Evolutionary conservation across 2,329 filamentous ascomycete species (phyloP), one percentile per base, ranked within the genome.

Genomic region (Graphilbum fragrans): DNA sequence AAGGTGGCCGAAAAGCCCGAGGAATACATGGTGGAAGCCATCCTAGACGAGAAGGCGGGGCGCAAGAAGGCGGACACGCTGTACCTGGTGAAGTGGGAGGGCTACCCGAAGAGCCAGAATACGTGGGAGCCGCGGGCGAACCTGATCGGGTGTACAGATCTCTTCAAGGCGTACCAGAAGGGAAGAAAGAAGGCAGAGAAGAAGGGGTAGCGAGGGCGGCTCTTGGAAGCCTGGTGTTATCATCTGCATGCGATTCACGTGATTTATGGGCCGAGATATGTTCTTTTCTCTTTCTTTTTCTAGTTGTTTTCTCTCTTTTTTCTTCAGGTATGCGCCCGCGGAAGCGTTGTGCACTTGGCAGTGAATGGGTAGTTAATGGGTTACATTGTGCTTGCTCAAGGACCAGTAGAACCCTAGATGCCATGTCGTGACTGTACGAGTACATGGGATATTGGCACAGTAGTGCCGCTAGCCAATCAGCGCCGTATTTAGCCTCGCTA

Each of bases 21-120:
- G 17, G 60, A 65, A 43, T 74, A 60, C 52, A 62, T 66, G 40
- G 66, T 74, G 0, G 70, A 75, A 49, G 49, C 52, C 3, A 67
- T 74, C 25, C 39, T 71, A 11, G 60, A 61, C 17, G 59, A 58
- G 0, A 54, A 50, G 5, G 55, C 68, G 31, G 60, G 67, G 33
- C 50, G 50, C 7, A 51, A 54, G 5, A 62, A 59, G 1, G 55
- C 57, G 45, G 52, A 60, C 44, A 56, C 62, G 46, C 53, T 63
- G 50, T 77, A 69, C 51, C 46, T 58, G 4, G 62, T 77, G 41
- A 72, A 75, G 52, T 77, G 72, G 73, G 63, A 65, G 47, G 67
- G 66, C 0, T 75, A 61, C 41, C 39, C 58, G 0, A 46, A 49
- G 1, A 53, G 57, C 17, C 52, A 68, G 1, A 72, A 66, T 44